A percentile compares a stretch with the other conserved stretches of the same genome.
Evolutionary conservation across 2,329 filamentous ascomycete genomes (phyloP).

Genomic region (Diaporthe sp.): DNA sequence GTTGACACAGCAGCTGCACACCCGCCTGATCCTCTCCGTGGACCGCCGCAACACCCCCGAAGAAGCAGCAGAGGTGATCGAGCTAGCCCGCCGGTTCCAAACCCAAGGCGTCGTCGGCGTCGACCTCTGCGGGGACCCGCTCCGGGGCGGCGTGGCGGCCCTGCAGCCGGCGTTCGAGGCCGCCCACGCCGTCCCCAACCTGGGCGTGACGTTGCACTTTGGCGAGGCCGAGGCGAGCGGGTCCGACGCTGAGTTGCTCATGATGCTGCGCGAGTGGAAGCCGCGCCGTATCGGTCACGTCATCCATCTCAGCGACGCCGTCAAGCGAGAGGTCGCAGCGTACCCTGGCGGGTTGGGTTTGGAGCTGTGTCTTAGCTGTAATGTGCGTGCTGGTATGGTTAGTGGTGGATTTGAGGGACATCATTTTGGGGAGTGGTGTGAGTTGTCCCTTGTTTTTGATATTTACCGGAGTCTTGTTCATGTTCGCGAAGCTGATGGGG

Average conservation of each 20-base stretch:
- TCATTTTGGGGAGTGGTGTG: constrained; percentile 80
- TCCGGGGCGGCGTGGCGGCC: constrained; percentile 67
- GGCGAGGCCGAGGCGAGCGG: constrained; percentile 73
- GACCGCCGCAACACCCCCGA: constrained; percentile 71
- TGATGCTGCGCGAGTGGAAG: constrained; percentile 68
- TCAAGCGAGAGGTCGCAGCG: constrained; percentile 67
- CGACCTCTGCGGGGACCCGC: constrained; percentile 83
- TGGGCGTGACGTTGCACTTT: constrained; percentile 81
- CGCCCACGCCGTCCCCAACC: constrained; percentile 60
- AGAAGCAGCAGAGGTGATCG: constrained; percentile 72
- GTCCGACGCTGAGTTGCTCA: constrained; percentile 68
- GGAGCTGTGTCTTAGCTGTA: constrained; percentile 84
- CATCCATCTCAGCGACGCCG: constrained; percentile 73
- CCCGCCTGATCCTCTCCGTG: constrained; percentile 77
- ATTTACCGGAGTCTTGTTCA: too few relatives aligned
- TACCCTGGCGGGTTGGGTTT: constrained; percentile 67
- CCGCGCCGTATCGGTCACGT: constrained; percentile 82
- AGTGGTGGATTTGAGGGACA: constrained; percentile 73
- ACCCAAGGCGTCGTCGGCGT: constrained; percentile 73
- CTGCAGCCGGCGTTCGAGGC: constrained; percentile 69
- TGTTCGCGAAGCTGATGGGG: neutral
- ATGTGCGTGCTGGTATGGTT: constrained; percentile 81
- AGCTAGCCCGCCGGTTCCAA: constrained; percentile 68
- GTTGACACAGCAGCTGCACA: constrained; percentile 56
- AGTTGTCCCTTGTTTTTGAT: neutral